phyloP scores from a whole-genome alignment of 148 eudicot genomes.

The Oxyria digyna region DNA sequence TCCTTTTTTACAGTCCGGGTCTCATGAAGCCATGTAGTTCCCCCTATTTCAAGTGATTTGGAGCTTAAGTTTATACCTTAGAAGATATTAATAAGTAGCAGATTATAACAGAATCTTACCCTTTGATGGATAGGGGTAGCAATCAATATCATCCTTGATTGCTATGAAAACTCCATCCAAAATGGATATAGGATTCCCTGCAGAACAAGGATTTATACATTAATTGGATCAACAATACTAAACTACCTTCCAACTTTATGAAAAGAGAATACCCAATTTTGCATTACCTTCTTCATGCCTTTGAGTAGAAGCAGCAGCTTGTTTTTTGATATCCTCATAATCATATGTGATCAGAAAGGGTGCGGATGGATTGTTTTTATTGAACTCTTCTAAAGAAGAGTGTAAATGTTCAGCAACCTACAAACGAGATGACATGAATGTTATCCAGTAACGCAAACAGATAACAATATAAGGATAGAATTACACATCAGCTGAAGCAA shows the following conservation, averaged over 20 bases:
- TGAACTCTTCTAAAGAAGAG: constrained; percentile 70
- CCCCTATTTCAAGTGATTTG: constrained; percentile 39
- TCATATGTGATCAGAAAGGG: constrained; percentile 72
- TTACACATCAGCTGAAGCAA: not conserved
- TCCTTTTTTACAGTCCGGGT: constrained; percentile 65
- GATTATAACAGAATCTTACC: constrained; percentile 25
- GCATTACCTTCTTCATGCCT: constrained; percentile 80
- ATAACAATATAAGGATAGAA: not conserved
- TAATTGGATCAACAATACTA: not conserved
- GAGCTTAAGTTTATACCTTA: not conserved
- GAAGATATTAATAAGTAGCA: not conserved
- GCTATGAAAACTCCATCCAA: constrained; percentile 93
- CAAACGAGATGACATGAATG: not conserved
- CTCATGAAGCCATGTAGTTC: constrained; percentile 84
- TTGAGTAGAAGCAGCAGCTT: constrained; percentile 85
- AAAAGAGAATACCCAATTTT: not conserved
- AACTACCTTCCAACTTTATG: not conserved
- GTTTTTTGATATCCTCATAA: constrained; percentile 71
- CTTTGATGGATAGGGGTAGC: constrained; percentile 76
- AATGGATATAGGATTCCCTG: constrained; percentile 75
- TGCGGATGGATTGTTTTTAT: constrained; percentile 49
- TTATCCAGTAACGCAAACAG: not conserved
- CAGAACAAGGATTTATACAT: constrained; percentile 10
- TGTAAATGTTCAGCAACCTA: constrained; percentile 88
- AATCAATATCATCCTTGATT: constrained; percentile 95